Evolutionary conservation across 2,329 filamentous ascomycete genomes (phyloP), one percentile per base, ranked within the genome.

Genomic region (Claviceps quebecensis): DNA sequence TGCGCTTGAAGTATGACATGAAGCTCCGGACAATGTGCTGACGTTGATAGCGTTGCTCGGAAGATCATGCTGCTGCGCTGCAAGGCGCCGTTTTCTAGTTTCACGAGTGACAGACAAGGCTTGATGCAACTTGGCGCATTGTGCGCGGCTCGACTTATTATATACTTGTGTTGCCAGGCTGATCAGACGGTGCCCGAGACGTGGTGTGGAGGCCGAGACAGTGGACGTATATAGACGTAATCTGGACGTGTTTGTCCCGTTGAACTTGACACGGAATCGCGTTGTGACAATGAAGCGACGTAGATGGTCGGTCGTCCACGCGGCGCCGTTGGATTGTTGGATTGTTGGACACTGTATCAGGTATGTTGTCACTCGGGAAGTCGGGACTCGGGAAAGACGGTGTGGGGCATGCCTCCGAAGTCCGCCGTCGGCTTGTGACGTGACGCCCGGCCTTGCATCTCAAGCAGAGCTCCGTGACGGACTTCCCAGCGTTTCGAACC

Each of bases 41-140:
- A 47, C 45, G 53, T 47, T 41, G 52, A 52, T 47, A 53, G 55
- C 45, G 44, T 44, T 40, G 44, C 38, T 48, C 22, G 53, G 44
- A 52, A 53, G 52, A 52, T 55, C 57, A 59, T 60, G 54, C 56
- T 57, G 57, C 45, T 57, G 57, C 45, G 53, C 45, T 46, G 22
- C 48, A 22, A 51, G 40, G 49, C 36, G 49, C 45, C 29, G 47
- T 19, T 22, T 47, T 16, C 22, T 19, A 14, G 37, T 49, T 38
- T 37, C 51, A 47, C 51, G 43, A 29, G 36, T 26, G 41, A 7
- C 41, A 23, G 43, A 11, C 22, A 29, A 11, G n/a, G 5, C 37
- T 43, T 14, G 29, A 40, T 54, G 44, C 53, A 52, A 50, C 55
- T 48, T 57, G 51, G 51, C 52, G 49, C 52, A 47, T 54, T 38